Evolutionary conservation across 129 eudicot species (phyloP).

Genomic region (Tagetes erecta): DNA sequence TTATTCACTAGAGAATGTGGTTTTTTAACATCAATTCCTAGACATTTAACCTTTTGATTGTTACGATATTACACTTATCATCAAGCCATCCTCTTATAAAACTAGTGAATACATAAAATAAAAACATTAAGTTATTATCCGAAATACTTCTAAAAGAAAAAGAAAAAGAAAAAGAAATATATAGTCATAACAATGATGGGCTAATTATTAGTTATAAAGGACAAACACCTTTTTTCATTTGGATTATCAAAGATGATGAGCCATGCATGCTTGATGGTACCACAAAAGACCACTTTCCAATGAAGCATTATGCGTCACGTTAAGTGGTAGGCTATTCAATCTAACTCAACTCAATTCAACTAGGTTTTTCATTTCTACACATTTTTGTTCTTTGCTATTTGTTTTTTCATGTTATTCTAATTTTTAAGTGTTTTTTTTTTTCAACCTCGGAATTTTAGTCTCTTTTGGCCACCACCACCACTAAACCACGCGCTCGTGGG

Average conservation of each 20-base stretch:
- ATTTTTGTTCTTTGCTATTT: constrained; percentile 5
- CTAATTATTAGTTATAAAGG: too few relatives aligned
- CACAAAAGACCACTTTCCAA: constrained; percentile 18
- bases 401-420: constrained; percentile 7
- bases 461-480: constrained; percentile 19
- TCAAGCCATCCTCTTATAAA: too few relatives aligned
- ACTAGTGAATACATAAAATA: too few relatives aligned
- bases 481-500: not conserved
- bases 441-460: constrained; percentile 13
- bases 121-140: too few relatives aligned
- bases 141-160: too few relatives aligned
- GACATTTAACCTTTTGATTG: too few relatives aligned
- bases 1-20: too few relatives aligned
- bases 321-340: constrained; percentile 18
- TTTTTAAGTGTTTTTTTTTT: not conserved
- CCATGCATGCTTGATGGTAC: not conserved
- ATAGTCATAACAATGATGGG: too few relatives aligned
- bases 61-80: too few relatives aligned
- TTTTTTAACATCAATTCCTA: too few relatives aligned
- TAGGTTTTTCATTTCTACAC: constrained; percentile 4
- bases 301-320: constrained; percentile 26
- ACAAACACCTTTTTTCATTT: not conserved
- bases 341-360: not conserved
- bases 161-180: too few relatives aligned
- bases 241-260: not conserved